phyloP scores from a whole-genome alignment of 164 flowering plant genomes.

The Santalum album region DNA sequence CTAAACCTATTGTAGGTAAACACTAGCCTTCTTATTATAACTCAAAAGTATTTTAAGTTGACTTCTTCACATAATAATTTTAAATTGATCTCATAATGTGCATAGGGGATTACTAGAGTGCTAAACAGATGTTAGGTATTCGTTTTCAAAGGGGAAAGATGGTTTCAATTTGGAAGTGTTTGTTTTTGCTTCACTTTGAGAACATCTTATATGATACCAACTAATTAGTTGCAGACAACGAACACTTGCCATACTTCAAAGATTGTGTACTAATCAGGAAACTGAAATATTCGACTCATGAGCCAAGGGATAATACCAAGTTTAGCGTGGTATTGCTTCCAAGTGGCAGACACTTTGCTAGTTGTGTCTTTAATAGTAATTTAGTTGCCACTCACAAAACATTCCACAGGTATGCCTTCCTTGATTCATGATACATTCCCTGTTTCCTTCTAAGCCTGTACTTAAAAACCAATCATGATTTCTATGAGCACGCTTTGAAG shows the following conservation, averaged over 20 bases:
- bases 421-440: background rate
- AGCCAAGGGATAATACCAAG: conserved; percentile 46
- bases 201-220: conserved; percentile 30
- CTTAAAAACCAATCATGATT: background rate
- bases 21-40: too few species aligned
- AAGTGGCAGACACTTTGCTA: conserved; percentile 95
- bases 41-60: too few species aligned
- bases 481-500: background rate
- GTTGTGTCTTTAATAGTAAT: conserved; percentile 87
- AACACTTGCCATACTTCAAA: conserved; percentile 12
- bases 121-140: conserved; percentile 45
- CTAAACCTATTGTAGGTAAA: too few species aligned
- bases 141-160: conserved; percentile 52
- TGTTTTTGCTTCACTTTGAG: conserved; percentile 50
- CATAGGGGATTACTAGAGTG: conserved; percentile 13
- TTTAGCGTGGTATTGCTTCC: conserved; percentile 76
- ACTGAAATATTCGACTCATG: conserved; percentile 37
- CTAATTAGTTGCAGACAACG: conserved; percentile 15
- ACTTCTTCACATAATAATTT: too few species aligned
- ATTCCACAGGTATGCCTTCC: conserved; percentile 66
- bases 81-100: too few species aligned
- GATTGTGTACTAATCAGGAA: conserved; percentile 51
- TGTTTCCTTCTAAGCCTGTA: background rate
- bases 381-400: conserved; percentile 83
- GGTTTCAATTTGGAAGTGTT: conserved; percentile 79